Evolutionary conservation across 306 rosid genomes (phyloP).

Genomic region (cucumber (Cucumis sativus)): Cucumber_9930_V3 NC_026659.2:29554001-29554500

Average conservation of each 20-base stretch:
- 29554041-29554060: background rate
- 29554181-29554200: background rate
- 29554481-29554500: too few relatives aligned
- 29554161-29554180: background rate
- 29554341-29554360: too few relatives aligned
- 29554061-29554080: background rate
- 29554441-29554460: too few relatives aligned
- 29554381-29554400: too few relatives aligned
- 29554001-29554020: conserved; percentile 14
- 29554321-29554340: background rate
- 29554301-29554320: background rate
- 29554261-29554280: background rate
- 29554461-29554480: too few relatives aligned
- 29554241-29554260: background rate
- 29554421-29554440: too few relatives aligned
- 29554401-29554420: too few relatives aligned
- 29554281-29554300: background rate
- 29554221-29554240: background rate
- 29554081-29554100: background rate
- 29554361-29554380: too few relatives aligned
- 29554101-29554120: background rate
- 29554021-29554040: conserved; percentile 16
- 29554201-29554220: background rate
- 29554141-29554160: too few relatives aligned
- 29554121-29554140: too few relatives aligned